phyloP scores from a whole-genome alignment of 345 rosid species.

The Hibiscus syriacus region DNA sequence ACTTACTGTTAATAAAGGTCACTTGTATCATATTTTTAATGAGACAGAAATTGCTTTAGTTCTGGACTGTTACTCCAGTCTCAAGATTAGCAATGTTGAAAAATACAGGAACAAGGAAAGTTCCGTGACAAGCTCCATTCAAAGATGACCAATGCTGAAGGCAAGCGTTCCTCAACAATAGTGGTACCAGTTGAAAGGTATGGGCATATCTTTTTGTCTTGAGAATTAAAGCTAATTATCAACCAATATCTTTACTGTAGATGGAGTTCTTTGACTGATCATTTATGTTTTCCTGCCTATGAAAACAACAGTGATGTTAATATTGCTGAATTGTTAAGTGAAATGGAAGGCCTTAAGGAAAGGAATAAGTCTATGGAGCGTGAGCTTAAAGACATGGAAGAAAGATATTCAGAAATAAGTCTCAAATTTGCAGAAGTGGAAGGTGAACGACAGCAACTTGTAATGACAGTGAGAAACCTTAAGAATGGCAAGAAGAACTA shows the following conservation, averaged over 20 bases:
- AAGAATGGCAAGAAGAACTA: constrained; percentile 65
- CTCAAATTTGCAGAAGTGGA: constrained; percentile 91
- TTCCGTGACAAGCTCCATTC: background rate
- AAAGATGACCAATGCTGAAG: background rate
- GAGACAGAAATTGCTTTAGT: background rate
- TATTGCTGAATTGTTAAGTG: constrained; percentile 31
- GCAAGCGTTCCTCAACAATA: background rate
- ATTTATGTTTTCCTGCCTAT: background rate
- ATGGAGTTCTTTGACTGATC: background rate
- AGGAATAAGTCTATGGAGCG: constrained; percentile 66
- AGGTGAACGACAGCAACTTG: constrained; percentile 90
- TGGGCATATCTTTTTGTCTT: constrained; percentile 3
- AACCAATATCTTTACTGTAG: constrained; percentile 4
- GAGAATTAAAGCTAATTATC: background rate
- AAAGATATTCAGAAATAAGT: constrained; percentile 82
- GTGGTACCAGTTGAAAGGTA: constrained; percentile 32
- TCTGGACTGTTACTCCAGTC: background rate
- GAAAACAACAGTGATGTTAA: constrained; percentile 23
- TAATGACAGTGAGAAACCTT: constrained; percentile 71
- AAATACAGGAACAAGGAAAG: constrained; percentile 1
- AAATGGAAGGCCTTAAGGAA: constrained; percentile 45
- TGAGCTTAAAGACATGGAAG: constrained; percentile 92
- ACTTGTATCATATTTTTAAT: too few species aligned
- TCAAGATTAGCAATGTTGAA: background rate
- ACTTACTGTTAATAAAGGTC: too few species aligned